These are phyloP conservation scores for Tuber umbilicatum DNA, from an alignment of 495 filamentous ascomycete genomes.

Conservation along the genomic window DNA sequence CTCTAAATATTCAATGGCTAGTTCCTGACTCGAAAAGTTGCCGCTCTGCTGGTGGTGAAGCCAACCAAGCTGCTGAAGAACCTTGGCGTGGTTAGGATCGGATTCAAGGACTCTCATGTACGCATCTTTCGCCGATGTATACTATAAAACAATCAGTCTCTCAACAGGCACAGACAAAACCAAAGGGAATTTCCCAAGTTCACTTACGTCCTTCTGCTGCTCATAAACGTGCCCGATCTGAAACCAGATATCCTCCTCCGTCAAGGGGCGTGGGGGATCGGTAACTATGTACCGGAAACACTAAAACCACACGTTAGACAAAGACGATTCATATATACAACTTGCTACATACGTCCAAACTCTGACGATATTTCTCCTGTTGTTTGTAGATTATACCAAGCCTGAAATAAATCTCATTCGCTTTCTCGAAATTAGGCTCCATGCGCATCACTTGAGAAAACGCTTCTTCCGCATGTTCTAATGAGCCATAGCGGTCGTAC, in stretches of 20 bases:
- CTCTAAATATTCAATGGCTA: conserved; percentile 93
- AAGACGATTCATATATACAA: conserved; percentile 3
- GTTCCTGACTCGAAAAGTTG: conserved; percentile 81
- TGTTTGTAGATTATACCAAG: conserved; percentile 99
- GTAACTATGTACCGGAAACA: conserved; percentile 98
- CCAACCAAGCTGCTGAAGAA: conserved; percentile 97
- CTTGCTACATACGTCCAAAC: conserved; percentile 65
- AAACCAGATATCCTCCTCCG: conserved; percentile 99
- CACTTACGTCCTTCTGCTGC: conserved; percentile 93
- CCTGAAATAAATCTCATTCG: conserved; percentile 98
- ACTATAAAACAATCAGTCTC: conserved; percentile 52
- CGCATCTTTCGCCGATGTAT: conserved; percentile 81
- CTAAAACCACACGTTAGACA: conserved; percentile 48
- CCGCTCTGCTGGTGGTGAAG: conserved; percentile 92
- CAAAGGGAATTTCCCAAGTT: background rate
- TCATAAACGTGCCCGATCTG: conserved; percentile 99
- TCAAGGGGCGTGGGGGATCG: conserved; percentile 85
- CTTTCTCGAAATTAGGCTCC: conserved; percentile 97
- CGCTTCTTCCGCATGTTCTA: conserved; percentile 96
- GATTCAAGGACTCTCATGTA: conserved; percentile 90
- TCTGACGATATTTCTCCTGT: conserved; percentile 86
- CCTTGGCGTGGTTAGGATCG: conserved; percentile 95
- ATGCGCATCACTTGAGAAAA: conserved; percentile 99
- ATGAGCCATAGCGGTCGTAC: conserved; percentile 92
- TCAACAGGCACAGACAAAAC: conserved; percentile 28